Evolutionary conservation across 495 filamentous ascomycete species (phyloP).

Genomic region (Penicillium daleae): DNA sequence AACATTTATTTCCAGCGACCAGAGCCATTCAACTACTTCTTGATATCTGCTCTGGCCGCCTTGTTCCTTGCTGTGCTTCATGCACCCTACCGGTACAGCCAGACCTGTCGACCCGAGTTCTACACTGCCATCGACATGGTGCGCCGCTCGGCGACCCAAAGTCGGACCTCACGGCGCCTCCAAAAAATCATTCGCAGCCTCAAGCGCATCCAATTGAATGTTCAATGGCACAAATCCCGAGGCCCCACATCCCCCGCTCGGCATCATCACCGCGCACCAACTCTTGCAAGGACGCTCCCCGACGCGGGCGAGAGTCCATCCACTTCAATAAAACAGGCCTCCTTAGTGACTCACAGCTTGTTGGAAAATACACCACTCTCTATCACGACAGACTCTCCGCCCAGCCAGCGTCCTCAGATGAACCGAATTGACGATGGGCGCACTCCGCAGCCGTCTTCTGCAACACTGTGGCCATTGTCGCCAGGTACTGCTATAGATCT

Average conservation of each 20-base stretch:
- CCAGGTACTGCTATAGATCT: conserved; percentile 15
- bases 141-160: conserved; percentile 56
- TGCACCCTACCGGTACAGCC: conserved; percentile 71
- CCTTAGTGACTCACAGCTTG: neutral
- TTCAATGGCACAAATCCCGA: conserved; percentile 14
- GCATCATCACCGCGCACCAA: neutral
- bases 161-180: conserved; percentile 39
- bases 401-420: conserved; percentile 1
- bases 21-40: conserved; percentile 83
- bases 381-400: conserved; percentile 12
- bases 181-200: conserved; percentile 46
- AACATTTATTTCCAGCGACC: conserved; percentile 76
- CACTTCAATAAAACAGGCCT: neutral
- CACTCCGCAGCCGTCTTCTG: conserved; percentile 19
- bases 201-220: conserved; percentile 39
- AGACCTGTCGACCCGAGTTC: conserved; percentile 74
- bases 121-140: conserved; percentile 81
- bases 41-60: conserved; percentile 76
- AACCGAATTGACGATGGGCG: conserved; percentile 16
- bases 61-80: conserved; percentile 80
- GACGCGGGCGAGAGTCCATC: neutral
- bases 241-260: conserved; percentile 4
- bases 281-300: neutral
- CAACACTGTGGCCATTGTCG: conserved; percentile 31
- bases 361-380: conserved; percentile 15